A percentile compares a stretch with the other conserved stretches of the same genome.
These are phyloP conservation scores for Eucalyptus regnans DNA, from an alignment of 345 rosid species.

Conservation along the genomic window DNA sequence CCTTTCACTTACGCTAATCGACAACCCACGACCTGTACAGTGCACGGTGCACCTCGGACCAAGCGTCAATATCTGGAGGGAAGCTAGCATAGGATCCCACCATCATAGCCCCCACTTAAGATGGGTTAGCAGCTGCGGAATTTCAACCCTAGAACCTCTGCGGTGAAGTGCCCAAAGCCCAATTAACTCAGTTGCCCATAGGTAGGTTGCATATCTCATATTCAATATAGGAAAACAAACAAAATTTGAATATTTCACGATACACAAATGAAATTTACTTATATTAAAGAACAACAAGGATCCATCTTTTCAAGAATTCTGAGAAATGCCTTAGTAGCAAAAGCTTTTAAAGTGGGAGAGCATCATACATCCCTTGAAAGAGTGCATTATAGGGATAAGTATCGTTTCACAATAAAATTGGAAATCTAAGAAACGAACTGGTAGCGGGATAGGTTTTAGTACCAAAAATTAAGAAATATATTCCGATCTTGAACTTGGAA, in stretches of 20 bases:
- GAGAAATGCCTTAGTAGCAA: not conserved
- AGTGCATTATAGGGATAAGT: not conserved
- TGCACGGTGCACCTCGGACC: too few species aligned
- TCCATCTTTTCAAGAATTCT: not conserved
- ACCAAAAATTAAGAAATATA: too few species aligned
- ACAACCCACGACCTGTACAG: too few species aligned
- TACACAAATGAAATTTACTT: not conserved
- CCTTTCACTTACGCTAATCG: too few species aligned
- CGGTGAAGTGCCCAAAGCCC: too few species aligned
- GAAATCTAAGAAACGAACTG: not conserved
- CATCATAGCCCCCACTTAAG: too few species aligned
- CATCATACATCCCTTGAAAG: not conserved
- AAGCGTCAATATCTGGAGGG: too few species aligned
- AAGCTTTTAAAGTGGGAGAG: not conserved
- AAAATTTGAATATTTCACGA: not conserved
- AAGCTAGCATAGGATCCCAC: too few species aligned
- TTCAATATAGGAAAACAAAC: not conserved
- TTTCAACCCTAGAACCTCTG: too few species aligned
- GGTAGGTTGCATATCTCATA: not conserved
- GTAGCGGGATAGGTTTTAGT: too few species aligned
- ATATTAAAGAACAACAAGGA: not conserved
- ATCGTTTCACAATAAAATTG: not conserved
- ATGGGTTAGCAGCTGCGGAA: too few species aligned
- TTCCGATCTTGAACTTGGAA: fast-evolving
- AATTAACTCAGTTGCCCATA: too few species aligned